Conservation (phyloP, 148 eudicot species). For the Talinum fruticosum region DNA sequence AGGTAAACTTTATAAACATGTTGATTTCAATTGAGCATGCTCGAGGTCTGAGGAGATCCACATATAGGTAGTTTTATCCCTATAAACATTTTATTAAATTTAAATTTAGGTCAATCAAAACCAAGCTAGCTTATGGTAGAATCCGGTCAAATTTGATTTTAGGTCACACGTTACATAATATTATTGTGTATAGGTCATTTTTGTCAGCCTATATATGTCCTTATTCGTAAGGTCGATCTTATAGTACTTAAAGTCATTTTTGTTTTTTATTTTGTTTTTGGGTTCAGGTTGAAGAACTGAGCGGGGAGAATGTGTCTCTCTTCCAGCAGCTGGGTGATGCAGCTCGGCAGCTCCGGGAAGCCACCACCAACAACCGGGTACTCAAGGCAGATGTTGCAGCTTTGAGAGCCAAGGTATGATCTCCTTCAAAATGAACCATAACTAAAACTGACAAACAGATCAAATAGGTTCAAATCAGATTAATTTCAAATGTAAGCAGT, state of each 20-base stretch:
- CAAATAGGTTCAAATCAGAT: background rate
- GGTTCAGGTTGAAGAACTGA: constrained; percentile 63
- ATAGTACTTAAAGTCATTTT: background rate
- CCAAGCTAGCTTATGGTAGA: background rate
- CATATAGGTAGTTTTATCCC: too few relatives aligned
- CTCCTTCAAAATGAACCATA: background rate
- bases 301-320: constrained; percentile 57
- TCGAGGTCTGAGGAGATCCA: too few relatives aligned
- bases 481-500: too few relatives aligned
- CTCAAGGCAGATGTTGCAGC: constrained; percentile 91
- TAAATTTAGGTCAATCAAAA: background rate
- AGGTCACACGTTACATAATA: too few relatives aligned
- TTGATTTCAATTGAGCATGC: too few relatives aligned
- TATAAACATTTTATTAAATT: too few relatives aligned
- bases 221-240: background rate
- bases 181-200: background rate
- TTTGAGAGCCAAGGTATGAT: constrained; percentile 94
- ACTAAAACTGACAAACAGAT: background rate
- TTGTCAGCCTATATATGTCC: background rate
- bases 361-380: constrained; percentile 81
- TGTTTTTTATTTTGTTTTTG: background rate
- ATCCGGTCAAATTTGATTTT: background rate
- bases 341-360: constrained; percentile 69
- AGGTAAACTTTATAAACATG: too few relatives aligned
- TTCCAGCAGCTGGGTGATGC: constrained; percentile 73